Conservation (phyloP, 2,329 filamentous ascomycete genomes). For the Cadophora malorum region DNA sequence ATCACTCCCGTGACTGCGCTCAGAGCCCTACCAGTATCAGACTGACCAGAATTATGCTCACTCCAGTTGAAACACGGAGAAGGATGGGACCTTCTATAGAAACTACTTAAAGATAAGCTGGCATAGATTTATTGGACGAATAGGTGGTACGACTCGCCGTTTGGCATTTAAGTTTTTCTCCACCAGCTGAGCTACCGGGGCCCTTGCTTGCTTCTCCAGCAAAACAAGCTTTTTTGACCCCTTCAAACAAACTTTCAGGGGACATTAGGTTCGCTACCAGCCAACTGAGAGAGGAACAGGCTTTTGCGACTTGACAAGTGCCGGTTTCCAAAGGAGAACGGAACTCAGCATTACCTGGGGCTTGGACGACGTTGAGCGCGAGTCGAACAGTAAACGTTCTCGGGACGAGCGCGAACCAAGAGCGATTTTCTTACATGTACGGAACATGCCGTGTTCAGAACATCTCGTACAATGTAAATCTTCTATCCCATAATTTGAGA, state of each 20-base stretch:
- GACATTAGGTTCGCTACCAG: not conserved
- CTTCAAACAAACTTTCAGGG: not conserved
- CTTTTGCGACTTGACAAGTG: not conserved
- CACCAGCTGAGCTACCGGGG: not conserved
- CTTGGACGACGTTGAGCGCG: not conserved
- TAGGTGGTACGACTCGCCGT: not conserved
- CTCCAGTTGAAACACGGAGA: not conserved
- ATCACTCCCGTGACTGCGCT: not conserved
- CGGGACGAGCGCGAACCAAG: too few species aligned
- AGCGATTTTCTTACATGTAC: too few species aligned
- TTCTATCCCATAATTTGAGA: too few species aligned
- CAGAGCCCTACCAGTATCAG: not conserved
- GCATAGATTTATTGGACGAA: not conserved
- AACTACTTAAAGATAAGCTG: not conserved
- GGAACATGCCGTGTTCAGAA: too few species aligned
- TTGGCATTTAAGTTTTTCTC: not conserved
- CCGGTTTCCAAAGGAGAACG: not conserved
- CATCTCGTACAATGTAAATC: too few species aligned
- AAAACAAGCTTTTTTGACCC: constrained; percentile 1
- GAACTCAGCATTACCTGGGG: not conserved
- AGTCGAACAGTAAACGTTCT: not conserved
- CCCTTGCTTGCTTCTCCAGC: not conserved
- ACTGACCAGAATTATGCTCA: not conserved
- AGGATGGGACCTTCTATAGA: not conserved
- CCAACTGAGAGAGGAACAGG: too few species aligned